These are phyloP conservation scores for Phytopythium montanum DNA, from an alignment of 352 stramenopile genomes.

Conservation along the genomic window DNA sequence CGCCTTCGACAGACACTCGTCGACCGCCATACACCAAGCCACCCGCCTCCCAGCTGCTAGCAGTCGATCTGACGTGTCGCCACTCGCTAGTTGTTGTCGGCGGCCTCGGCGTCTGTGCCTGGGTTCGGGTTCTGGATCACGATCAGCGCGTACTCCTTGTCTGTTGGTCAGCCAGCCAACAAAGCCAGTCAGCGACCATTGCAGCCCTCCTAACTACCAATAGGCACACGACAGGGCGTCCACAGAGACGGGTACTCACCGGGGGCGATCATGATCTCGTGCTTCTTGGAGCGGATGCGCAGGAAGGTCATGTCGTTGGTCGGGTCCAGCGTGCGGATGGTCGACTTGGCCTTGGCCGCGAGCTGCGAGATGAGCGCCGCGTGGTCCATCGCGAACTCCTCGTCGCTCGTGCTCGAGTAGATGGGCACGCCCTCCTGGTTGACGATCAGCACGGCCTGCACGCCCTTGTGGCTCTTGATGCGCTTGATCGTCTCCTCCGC, in stretches of 20 bases:
- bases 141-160: constrained; percentile 94
- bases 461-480: constrained; percentile 93
- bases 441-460: constrained; percentile 92
- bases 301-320: constrained; percentile 94
- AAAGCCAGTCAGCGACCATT: constrained; percentile 10
- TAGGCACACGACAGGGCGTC: not conserved
- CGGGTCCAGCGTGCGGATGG: constrained; percentile 89
- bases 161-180: constrained; percentile 19
- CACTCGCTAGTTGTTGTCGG: constrained; percentile 17
- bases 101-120: constrained; percentile 31
- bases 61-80: too few relatives aligned
- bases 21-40: too few relatives aligned
- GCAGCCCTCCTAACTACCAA: not conserved
- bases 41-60: too few relatives aligned
- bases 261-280: constrained; percentile 93
- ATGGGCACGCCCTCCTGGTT: constrained; percentile 92
- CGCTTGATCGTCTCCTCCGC: constrained; percentile 94
- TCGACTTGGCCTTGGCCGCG: constrained; percentile 87
- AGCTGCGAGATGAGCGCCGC: constrained; percentile 86
- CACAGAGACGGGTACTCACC: constrained; percentile 17
- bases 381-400: constrained; percentile 88
- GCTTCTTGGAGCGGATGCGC: constrained; percentile 91
- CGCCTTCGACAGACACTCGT: too few relatives aligned
- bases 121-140: constrained; percentile 91
- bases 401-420: constrained; percentile 88